Evolutionary conservation across 2,329 filamentous ascomycete genomes (phyloP), one percentile per base, ranked within the genome.

Genomic region (Coniella vitis): DNA sequence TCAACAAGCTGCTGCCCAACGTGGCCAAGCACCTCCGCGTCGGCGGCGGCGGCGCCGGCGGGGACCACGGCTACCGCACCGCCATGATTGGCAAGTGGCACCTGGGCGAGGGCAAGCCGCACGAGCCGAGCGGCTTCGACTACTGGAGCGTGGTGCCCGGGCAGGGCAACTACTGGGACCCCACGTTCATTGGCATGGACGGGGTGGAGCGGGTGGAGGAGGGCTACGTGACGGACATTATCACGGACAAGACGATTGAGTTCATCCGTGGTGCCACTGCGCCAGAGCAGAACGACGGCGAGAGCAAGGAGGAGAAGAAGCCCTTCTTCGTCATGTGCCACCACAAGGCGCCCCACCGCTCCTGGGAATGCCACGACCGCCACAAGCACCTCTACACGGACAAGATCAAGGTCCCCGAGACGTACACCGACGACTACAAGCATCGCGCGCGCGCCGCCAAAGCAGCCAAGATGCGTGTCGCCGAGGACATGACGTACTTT

Each of bases 271-370:
- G 45, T 2, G 55, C 60, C 10, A 29, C 10, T 29, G 5, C n/a
- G n/a, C n/a, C n/a, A n/a, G n/a, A n/a, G n/a, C n/a, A n/a, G n/a
- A n/a, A n/a, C n/a, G n/a, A n/a, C 25, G 25, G 25, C 25, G 25
- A 29, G 5, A 10, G 25, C 25, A 10, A 29, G 5, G 60, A 65
- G 17, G 60, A 63, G 7, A 61, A 63, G 36, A 63, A 63, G 48
- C 73, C 73, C 0, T 78, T 78, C 59, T 78, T 76, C 55, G 55
- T 75, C 38, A 78, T 78, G 74, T 77, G 73, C 56, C 75, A 78
- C 53, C 74, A 78, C 57, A 78, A 78, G 54, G 75, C 75, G 1
- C 74, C 75, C 0, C 75, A 78, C 53, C 65, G 73, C 3, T 68
- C 64, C 13, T 78, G 75, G 74, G 73, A 78, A 54, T 75, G 63